These are phyloP conservation scores for Monotropa hypopitys DNA, from an alignment of 179 eudicot genomes.

Conservation along the genomic window DNA sequence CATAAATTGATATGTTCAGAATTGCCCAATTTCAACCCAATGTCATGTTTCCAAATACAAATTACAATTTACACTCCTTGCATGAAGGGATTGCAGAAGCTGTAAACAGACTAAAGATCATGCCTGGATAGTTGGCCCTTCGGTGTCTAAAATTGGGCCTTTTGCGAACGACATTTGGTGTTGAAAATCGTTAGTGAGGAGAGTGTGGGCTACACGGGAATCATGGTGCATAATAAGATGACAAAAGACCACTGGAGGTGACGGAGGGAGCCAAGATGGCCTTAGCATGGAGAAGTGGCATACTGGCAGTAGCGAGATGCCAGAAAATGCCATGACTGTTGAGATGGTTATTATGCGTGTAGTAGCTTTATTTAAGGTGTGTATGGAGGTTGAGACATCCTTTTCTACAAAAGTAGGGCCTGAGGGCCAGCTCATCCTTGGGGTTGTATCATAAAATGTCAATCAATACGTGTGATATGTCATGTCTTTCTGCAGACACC, in stretches of 20 bases:
- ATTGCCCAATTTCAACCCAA: not conserved
- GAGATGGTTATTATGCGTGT: not conserved
- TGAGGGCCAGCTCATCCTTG: not conserved
- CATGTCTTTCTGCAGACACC: not conserved
- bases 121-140: not conserved
- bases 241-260: not conserved
- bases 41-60: not conserved
- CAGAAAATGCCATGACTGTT: not conserved
- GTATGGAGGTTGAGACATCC: not conserved
- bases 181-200: not conserved
- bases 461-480: not conserved
- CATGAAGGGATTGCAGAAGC: not conserved
- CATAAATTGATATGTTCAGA: not conserved
- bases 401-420: not conserved
- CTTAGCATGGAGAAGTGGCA: not conserved
- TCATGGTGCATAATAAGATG: not conserved
- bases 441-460: not conserved
- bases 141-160: not conserved
- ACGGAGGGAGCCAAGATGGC: not conserved
- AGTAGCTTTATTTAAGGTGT: not conserved
- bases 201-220: not conserved
- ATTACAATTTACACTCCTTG: not conserved
- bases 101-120: not conserved
- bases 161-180: not conserved
- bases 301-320: not conserved